These are phyloP conservation scores for Linnemannia zychae DNA, from an alignment of 192 early-diverging fungal species.

Conservation along the genomic window DNA sequence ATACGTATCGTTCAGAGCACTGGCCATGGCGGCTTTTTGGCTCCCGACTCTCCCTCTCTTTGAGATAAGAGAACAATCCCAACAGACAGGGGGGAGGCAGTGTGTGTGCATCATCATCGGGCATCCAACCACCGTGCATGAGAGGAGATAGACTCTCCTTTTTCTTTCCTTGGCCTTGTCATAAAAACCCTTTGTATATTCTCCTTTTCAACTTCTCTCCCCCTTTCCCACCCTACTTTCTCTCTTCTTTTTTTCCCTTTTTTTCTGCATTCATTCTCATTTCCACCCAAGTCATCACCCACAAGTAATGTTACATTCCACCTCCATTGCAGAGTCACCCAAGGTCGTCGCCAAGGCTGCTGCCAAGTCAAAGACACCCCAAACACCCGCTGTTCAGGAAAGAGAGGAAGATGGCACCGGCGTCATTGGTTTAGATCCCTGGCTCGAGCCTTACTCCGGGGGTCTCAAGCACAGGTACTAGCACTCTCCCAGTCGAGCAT, in stretches of 20 bases:
- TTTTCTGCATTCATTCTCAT: background rate
- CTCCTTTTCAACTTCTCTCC: too few relatives aligned
- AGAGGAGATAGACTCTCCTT: background rate
- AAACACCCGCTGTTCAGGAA: background rate
- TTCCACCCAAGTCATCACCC: background rate
- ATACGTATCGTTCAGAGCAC: too few relatives aligned
- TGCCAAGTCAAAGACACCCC: background rate
- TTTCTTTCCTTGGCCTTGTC: background rate
- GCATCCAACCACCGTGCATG: background rate
- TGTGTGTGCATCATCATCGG: too few relatives aligned
- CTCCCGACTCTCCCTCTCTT: background rate
- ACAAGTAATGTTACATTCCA: background rate
- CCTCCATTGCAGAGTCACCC: background rate
- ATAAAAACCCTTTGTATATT: background rate
- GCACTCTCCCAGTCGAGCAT: background rate
- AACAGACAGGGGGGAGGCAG: background rate
- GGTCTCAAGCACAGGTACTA: constrained; percentile 72
- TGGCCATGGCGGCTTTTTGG: constrained; percentile 1
- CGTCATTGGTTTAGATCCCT: constrained; percentile 83
- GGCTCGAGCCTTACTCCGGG: constrained; percentile 78
- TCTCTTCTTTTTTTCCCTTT: background rate
- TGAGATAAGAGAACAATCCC: constrained; percentile 3
- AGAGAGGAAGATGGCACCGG: constrained; percentile 67
- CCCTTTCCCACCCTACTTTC: background rate
- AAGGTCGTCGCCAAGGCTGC: background rate